Evolutionary conservation across 257 asterid genomes (phyloP).

Genomic region (Echites panduratus): DNA sequence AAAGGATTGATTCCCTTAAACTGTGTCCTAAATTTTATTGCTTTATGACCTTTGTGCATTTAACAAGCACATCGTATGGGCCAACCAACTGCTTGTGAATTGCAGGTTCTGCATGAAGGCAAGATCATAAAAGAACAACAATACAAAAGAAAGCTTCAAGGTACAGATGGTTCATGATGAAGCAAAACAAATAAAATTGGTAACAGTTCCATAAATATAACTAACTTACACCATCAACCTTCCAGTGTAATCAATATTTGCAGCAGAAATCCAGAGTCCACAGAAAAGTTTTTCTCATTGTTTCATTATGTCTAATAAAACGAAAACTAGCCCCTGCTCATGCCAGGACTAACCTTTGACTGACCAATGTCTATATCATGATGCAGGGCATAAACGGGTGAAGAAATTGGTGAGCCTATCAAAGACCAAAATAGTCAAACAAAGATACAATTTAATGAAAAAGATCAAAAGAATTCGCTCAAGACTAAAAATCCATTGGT

Average conservation of each 20-base stretch:
- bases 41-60: background rate
- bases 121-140: slow-evolving; percentile 38
- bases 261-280: background rate
- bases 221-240: background rate
- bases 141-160: slow-evolving; percentile 33
- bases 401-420: slow-evolving; percentile 53
- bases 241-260: background rate
- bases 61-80: slow-evolving; percentile 12
- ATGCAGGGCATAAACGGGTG: slow-evolving; percentile 47
- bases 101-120: slow-evolving; percentile 46
- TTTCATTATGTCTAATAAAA: background rate
- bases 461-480: slow-evolving; percentile 57
- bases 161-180: slow-evolving; percentile 18
- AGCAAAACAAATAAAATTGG: slow-evolving; percentile 2
- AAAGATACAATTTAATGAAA: slow-evolving; percentile 34
- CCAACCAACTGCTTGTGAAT: slow-evolving; percentile 10
- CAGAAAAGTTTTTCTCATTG: background rate
- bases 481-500: slow-evolving; percentile 61
- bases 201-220: background rate
- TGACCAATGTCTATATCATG: slow-evolving; percentile 1
- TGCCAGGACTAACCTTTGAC: no score
- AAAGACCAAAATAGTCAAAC: slow-evolving; percentile 38
- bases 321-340: no score
- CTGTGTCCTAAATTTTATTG: background rate
- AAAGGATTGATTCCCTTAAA: background rate